These are phyloP conservation scores for Linum lewisii DNA, from an alignment of 345 rosid species.

Conservation along the genomic window DNA sequence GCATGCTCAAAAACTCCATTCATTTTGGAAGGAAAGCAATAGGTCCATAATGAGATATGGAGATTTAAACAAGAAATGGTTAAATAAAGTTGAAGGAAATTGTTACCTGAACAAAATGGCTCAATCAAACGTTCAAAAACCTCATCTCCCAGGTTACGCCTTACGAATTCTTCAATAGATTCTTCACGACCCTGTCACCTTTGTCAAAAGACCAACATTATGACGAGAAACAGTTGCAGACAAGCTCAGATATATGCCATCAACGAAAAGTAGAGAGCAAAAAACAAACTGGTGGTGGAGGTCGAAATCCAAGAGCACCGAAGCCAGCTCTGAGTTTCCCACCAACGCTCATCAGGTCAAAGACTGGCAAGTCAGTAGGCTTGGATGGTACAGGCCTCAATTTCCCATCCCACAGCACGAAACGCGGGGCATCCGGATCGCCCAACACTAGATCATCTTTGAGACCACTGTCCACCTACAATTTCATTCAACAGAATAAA, in stretches of 20 bases:
- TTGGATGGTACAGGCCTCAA: slow-evolving; percentile 84
- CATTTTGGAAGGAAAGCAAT: too few species aligned
- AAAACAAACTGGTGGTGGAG: slow-evolving; percentile 82
- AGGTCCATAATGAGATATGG: too few species aligned
- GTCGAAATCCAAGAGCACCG: slow-evolving; percentile 81
- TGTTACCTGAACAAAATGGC: slow-evolving; percentile 90
- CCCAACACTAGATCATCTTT: slow-evolving; percentile 87
- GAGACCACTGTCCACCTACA: slow-evolving; percentile 78
- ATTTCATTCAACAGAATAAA: slow-evolving; percentile 2
- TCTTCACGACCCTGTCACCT: slow-evolving; percentile 93
- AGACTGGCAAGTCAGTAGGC: slow-evolving; percentile 59
- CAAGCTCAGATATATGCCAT: neutral
- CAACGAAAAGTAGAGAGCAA: slow-evolving; percentile 5
- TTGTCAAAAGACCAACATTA: slow-evolving; percentile 44
- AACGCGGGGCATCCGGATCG: slow-evolving; percentile 84
- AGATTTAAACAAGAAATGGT: too few species aligned
- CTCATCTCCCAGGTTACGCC: slow-evolving; percentile 87
- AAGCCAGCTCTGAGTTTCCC: slow-evolving; percentile 85
- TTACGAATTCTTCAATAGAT: slow-evolving; percentile 90
- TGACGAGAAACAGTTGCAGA: slow-evolving; percentile 28
- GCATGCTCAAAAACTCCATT: too few species aligned
- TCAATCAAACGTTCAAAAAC: slow-evolving; percentile 90
- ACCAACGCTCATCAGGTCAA: slow-evolving; percentile 79
- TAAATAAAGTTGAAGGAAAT: neutral
- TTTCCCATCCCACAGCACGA: slow-evolving; percentile 80